Conservation (phyloP, 805 yeast genomes). For the Phaffomyces antillensis region DNA sequence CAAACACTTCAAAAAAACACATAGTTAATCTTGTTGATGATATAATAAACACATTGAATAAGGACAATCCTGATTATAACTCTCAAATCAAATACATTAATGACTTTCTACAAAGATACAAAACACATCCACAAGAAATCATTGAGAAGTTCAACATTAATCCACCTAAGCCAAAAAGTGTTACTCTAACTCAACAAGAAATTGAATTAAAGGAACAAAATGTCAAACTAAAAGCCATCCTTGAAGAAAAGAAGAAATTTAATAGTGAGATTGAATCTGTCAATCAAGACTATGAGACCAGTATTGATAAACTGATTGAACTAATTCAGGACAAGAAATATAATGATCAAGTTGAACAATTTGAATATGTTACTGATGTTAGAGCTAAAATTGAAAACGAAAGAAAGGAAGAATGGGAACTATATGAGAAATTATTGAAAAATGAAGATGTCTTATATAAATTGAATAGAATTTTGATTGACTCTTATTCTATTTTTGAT, state of each 20-base stretch:
- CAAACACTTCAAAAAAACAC: slow-evolving; percentile 8
- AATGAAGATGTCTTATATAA: slow-evolving; percentile 9
- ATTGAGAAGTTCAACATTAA: neutral
- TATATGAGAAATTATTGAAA: slow-evolving; percentile 7
- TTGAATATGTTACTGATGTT: slow-evolving; percentile 2
- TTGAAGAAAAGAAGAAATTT: slow-evolving; percentile 5
- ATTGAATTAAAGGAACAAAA: slow-evolving; percentile 12
- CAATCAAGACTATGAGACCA: slow-evolving; percentile 12
- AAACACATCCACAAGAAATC: neutral
- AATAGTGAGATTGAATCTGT: slow-evolving; percentile 5
- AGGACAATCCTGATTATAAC: slow-evolving; percentile 6
- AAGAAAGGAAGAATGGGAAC: slow-evolving; percentile 8
- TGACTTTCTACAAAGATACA: slow-evolving; percentile 7
- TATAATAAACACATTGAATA: slow-evolving; percentile 12
- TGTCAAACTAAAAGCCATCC: slow-evolving; percentile 8
- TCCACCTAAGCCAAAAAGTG: neutral
- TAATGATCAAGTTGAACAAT: slow-evolving; percentile 1
- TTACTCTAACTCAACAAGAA: slow-evolving; percentile 1
- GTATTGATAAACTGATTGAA: slow-evolving; percentile 7
- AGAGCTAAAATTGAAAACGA: slow-evolving; percentile 3
- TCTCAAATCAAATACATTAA: slow-evolving; percentile 5
- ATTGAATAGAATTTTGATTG: slow-evolving; percentile 8
- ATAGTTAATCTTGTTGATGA: slow-evolving; percentile 14
- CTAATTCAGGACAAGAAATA: slow-evolving; percentile 6
- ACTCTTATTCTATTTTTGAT: slow-evolving; percentile 6